Evolutionary conservation across 1,139 yeast species (phyloP).

Genomic region (Fermentozyma sake): DNA sequence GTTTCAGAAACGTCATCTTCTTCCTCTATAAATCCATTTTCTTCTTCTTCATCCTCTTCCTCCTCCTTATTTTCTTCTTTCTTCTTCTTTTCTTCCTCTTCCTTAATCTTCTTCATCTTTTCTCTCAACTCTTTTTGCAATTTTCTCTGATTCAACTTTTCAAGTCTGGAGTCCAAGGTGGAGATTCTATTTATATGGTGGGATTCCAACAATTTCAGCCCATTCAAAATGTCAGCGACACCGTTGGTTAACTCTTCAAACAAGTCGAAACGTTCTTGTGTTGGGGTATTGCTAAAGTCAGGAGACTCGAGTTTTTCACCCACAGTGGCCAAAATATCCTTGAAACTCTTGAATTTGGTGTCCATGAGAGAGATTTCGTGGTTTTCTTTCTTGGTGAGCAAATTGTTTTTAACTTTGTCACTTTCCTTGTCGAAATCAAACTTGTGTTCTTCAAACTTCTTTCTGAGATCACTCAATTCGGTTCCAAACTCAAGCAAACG

Average conservation of each 20-base stretch:
- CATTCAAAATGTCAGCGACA: slow-evolving; percentile 31
- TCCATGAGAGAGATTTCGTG: no score
- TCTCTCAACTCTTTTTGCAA: slow-evolving; percentile 33
- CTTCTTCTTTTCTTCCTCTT: slow-evolving; percentile 4
- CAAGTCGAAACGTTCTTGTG: no score
- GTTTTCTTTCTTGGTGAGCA: slow-evolving; percentile 27
- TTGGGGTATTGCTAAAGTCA: no score
- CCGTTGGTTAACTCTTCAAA: slow-evolving; percentile 28
- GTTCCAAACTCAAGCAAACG: slow-evolving; percentile 41
- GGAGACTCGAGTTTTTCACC: slow-evolving; percentile 25
- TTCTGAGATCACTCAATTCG: slow-evolving; percentile 37
- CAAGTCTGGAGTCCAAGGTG: slow-evolving; percentile 1
- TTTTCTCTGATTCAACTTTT: slow-evolving; percentile 14
- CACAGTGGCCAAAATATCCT: slow-evolving; percentile 28
- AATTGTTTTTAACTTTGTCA: slow-evolving; percentile 31
- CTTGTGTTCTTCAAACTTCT: slow-evolving; percentile 36
- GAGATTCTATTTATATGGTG: slow-evolving; percentile 39
- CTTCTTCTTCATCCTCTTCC: slow-evolving; percentile 5
- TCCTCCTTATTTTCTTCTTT: slow-evolving; percentile 3
- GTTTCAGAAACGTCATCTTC: no score
- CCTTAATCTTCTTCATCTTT: slow-evolving; percentile 20
- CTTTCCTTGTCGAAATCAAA: slow-evolving; percentile 50
- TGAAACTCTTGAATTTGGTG: slow-evolving; percentile 27
- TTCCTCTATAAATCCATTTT: no score
- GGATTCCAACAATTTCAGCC: slow-evolving; percentile 28